Evolutionary conservation across 495 filamentous ascomycete genomes (phyloP).

Genomic region (Podospora conica): DNA sequence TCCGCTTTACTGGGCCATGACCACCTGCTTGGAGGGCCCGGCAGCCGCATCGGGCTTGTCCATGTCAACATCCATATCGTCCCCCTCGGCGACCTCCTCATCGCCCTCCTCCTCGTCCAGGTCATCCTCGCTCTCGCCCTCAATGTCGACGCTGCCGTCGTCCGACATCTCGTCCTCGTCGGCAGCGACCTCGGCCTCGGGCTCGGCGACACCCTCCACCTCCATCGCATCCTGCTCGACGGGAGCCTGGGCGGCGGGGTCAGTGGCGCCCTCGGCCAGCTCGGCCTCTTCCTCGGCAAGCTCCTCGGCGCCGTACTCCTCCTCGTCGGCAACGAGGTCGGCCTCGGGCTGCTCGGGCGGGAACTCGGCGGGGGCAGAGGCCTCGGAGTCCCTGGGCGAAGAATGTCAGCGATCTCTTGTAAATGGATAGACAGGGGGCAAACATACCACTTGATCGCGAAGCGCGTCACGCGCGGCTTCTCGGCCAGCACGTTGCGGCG

Average conservation of each 20-base stretch:
- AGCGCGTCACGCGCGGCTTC: slow-evolving; percentile 94
- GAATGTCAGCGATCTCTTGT: neutral
- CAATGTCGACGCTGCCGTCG: slow-evolving; percentile 91
- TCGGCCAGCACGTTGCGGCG: slow-evolving; percentile 87
- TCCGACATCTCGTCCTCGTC: slow-evolving; percentile 76
- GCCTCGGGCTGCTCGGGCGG: slow-evolving; percentile 97
- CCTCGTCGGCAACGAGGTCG: slow-evolving; percentile 78
- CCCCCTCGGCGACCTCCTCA: slow-evolving; percentile 64
- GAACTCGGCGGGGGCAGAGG: slow-evolving; percentile 90
- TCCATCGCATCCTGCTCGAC: slow-evolving; percentile 76
- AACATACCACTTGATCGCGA: slow-evolving; percentile 96
- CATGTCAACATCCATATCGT: slow-evolving; percentile 75
- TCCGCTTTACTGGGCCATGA: slow-evolving; percentile 12
- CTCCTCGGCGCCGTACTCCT: slow-evolving; percentile 83
- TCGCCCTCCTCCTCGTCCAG: slow-evolving; percentile 73
- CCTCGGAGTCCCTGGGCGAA: slow-evolving; percentile 77
- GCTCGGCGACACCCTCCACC: slow-evolving; percentile 42
- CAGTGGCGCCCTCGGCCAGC: slow-evolving; percentile 29
- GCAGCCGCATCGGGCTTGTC: slow-evolving; percentile 21
- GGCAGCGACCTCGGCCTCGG: slow-evolving; percentile 37
- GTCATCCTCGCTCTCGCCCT: slow-evolving; percentile 76
- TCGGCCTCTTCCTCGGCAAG: slow-evolving; percentile 59
- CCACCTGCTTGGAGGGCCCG: slow-evolving; percentile 7
- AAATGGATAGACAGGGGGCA: too few species aligned
- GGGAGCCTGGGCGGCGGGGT: slow-evolving; percentile 38